These are phyloP conservation scores for Laguncularia racemosa DNA, from an alignment of 345 rosid species.

Conservation along the genomic window DNA sequence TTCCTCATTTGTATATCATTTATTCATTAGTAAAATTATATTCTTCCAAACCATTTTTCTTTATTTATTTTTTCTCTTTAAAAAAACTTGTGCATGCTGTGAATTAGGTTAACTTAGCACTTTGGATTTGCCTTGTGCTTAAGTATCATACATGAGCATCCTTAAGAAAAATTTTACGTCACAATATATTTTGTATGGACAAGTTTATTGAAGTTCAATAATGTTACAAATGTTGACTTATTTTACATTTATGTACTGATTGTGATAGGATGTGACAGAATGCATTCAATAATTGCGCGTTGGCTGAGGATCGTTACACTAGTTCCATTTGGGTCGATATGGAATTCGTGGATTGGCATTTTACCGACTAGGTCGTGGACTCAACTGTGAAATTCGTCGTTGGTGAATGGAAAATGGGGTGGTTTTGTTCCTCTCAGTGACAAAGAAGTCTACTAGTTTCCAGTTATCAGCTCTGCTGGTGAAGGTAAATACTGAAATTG, in stretches of 20 bases:
- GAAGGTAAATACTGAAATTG: conserved; percentile 13
- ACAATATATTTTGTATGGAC: too few species aligned
- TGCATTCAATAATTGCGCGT: conserved; percentile 27
- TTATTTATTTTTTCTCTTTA: not conserved
- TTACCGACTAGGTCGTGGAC: conserved; percentile 21
- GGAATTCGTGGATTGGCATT: conserved; percentile 22
- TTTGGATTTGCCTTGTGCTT: too few species aligned
- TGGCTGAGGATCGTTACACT: conserved; percentile 25
- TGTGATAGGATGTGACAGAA: conserved; percentile 43
- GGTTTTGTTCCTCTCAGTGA: conserved; percentile 21
- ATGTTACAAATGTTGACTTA: too few species aligned
- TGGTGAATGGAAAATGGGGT: conserved; percentile 18
- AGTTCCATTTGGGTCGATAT: conserved; percentile 17
- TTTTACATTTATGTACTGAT: conserved; percentile 13
- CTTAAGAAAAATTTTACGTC: not conserved
- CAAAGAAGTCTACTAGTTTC: conserved; percentile 23
- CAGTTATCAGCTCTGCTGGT: conserved; percentile 8
- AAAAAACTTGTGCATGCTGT: too few species aligned
- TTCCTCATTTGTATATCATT: too few species aligned
- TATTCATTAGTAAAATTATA: too few species aligned
- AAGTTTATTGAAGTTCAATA: too few species aligned
- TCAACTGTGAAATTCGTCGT: conserved; percentile 7
- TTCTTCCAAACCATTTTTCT: too few species aligned
- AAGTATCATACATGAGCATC: too few species aligned
- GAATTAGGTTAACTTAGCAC: too few species aligned